Base-by-base conservation (phyloP, 805 yeast species). In the Saccharomycopsis schoenii region DNA sequence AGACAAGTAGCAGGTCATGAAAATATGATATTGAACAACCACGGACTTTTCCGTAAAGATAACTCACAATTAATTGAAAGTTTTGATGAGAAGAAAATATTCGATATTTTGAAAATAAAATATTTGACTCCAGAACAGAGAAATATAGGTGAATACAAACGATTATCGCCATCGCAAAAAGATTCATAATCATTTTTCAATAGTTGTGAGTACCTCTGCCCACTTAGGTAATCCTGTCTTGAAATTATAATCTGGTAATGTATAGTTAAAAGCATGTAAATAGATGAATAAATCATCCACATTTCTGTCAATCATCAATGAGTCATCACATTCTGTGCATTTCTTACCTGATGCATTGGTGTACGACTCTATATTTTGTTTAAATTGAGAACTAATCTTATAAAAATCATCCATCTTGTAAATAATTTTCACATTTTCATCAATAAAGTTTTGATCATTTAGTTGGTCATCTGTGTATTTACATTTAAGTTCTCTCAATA, bases 151-250 rank as follows among this genome's bases (percentile, higher is more conserved):
- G 64, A 63, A 14, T 41, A 55, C 47, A 14, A 55, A 10, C 24
- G 58, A 25, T 19, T 59, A 24, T 34, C 52, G 10, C 1, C 34
- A n/a, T 12, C 52, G 21, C 8, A 39, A 34, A 3, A 39, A 11
- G 17, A 17, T n/a, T 11, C 5, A 9, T 36, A 14, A 11, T 17
- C 37, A 47, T 10, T 47, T 21, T 21, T 47, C 12, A 14, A n/a
- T 34, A 14, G 10, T 29, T 10, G 10, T 56, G 15, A 36, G 11
- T 40, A n/a, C 17, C 4, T 2, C 36, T 37, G 75, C 70, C 88
- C 88, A 83, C 0, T 55, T 40, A 0, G 88, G 88, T 19, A 69
- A 59, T 1, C 66, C 68, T 0, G 85, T 77, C 60, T 76, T 71
- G 63, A 75, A 83, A 9, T 66, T 65, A 70, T 79, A 71, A 50